phyloP scores from a whole-genome alignment of 169 alveolate species.

The Plasmodium billcollinsi region DNA sequence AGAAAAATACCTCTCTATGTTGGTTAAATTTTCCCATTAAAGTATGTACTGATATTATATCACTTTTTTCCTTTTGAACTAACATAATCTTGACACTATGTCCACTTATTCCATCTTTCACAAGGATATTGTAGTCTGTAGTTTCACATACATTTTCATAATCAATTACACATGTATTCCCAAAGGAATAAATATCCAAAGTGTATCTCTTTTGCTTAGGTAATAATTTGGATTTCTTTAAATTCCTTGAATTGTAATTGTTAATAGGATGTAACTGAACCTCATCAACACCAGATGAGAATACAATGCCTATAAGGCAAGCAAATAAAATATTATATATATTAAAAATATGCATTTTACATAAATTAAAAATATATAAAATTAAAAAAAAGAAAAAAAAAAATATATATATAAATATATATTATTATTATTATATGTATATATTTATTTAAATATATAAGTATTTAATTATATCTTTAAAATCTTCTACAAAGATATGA shows the following conservation, averaged over 20 bases:
- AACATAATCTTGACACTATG: constrained; percentile 27
- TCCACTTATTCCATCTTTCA: constrained; percentile 52
- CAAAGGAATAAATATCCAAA: constrained; percentile 38
- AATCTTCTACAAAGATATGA: too few relatives aligned
- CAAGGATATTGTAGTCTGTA: constrained; percentile 25
- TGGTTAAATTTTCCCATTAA: constrained; percentile 6
- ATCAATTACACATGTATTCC: constrained; percentile 38
- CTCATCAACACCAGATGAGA: constrained; percentile 11
- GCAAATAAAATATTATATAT: constrained; percentile 11
- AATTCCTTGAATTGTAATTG: background rate
- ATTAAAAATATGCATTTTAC: constrained; percentile 11
- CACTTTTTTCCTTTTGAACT: constrained; percentile 59
- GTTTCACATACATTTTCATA: constrained; percentile 35
- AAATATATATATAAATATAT: constrained; percentile 24
- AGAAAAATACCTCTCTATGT: constrained; percentile 27
- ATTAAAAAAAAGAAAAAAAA: background rate
- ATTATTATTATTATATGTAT: constrained; percentile 2
- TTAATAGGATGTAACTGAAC: background rate
- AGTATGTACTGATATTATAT: constrained; percentile 42
- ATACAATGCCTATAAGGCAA: constrained; percentile 52
- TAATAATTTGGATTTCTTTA: background rate
- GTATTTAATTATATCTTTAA: constrained; percentile 1
- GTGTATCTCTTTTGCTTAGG: constrained; percentile 14
- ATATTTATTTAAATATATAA: constrained; percentile 3
- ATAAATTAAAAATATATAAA: background rate